phyloP scores from a whole-genome alignment of 75 land plant species.

The Isoetes taiwanensis region DNA sequence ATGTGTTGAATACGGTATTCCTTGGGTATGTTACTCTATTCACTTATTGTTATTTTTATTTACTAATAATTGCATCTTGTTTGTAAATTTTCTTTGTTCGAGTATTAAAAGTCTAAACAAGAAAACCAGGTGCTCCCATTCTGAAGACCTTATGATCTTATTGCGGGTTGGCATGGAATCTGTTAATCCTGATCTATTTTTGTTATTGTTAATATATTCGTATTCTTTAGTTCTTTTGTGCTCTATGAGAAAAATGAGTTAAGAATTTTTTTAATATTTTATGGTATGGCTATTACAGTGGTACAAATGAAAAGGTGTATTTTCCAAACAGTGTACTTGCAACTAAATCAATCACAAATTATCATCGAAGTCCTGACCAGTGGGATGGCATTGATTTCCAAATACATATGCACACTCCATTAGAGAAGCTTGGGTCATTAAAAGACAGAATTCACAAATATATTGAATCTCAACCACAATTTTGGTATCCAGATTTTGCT shows the following conservation, averaged over 20 bases:
- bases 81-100: neutral
- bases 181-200: too few relatives aligned
- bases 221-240: too few relatives aligned
- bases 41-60: neutral
- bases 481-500: constrained; percentile 31
- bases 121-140: too few relatives aligned
- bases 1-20: constrained; percentile 35
- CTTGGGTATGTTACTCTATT: constrained; percentile 25
- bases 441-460: constrained; percentile 24
- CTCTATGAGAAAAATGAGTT: too few relatives aligned
- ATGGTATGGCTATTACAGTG: constrained; percentile 13
- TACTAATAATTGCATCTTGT: neutral
- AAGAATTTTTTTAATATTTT: too few relatives aligned
- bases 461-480: constrained; percentile 29
- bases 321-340: constrained; percentile 38
- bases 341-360: constrained; percentile 49
- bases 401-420: constrained; percentile 35
- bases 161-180: too few relatives aligned
- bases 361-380: constrained; percentile 45
- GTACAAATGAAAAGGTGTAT: constrained; percentile 42
- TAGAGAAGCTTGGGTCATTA: constrained; percentile 25
- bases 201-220: too few relatives aligned
- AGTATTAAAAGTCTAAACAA: too few relatives aligned
- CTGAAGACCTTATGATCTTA: too few relatives aligned
- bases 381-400: constrained; percentile 40